Percentiles rank a stretch among this genome's conserved stretches.
These are phyloP conservation scores for Scheffersomyces parashehatae DNA, from an alignment of 1,139 yeast genomes.

Conservation along the genomic window DNA sequence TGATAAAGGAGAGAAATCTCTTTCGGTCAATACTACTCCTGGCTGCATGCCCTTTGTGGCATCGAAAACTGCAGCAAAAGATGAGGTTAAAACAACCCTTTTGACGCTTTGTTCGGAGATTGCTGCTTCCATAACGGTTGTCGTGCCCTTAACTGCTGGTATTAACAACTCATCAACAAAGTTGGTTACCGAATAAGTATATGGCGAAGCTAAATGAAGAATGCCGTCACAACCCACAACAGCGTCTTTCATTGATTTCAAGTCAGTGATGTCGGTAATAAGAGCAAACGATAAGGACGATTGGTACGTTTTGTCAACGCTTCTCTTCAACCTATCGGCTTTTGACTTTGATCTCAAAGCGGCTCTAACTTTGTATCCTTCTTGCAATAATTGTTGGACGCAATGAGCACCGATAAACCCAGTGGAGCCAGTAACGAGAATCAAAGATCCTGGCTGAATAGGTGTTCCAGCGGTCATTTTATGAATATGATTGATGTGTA, in stretches of 20 bases:
- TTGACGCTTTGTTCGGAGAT: slow-evolving; percentile 20
- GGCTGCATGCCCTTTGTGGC: slow-evolving; percentile 18
- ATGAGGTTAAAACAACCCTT: slow-evolving; percentile 8
- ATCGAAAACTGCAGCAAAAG: slow-evolving; percentile 8
- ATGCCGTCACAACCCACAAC: slow-evolving; percentile 21
- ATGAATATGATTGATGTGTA: background rate
- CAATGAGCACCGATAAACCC: slow-evolving; percentile 37
- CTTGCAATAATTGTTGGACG: slow-evolving; percentile 19
- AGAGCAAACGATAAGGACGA: background rate
- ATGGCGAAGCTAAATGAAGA: slow-evolving; percentile 15
- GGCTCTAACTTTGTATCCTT: slow-evolving; percentile 32
- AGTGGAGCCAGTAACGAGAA: slow-evolving; percentile 39
- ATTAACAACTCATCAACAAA: slow-evolving; percentile 7
- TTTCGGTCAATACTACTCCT: slow-evolving; percentile 13
- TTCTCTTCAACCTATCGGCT: slow-evolving; percentile 23
- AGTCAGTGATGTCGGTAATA: slow-evolving; percentile 3
- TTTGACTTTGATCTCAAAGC: slow-evolving; percentile 30
- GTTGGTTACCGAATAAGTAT: slow-evolving; percentile 11
- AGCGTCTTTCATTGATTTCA: slow-evolving; percentile 9
- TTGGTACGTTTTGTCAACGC: slow-evolving; percentile 9
- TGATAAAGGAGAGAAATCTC: slow-evolving; percentile 9
- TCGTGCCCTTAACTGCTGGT: slow-evolving; percentile 4
- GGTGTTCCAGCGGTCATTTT: background rate
- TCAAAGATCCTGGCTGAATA: background rate
- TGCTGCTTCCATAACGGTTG: slow-evolving; percentile 19